Percentiles rank a stretch among this genome's conserved stretches.
Evolutionary conservation across 176 grass and related monocot genomes (phyloP).

Genomic region (Oryza coarctata): DNA sequence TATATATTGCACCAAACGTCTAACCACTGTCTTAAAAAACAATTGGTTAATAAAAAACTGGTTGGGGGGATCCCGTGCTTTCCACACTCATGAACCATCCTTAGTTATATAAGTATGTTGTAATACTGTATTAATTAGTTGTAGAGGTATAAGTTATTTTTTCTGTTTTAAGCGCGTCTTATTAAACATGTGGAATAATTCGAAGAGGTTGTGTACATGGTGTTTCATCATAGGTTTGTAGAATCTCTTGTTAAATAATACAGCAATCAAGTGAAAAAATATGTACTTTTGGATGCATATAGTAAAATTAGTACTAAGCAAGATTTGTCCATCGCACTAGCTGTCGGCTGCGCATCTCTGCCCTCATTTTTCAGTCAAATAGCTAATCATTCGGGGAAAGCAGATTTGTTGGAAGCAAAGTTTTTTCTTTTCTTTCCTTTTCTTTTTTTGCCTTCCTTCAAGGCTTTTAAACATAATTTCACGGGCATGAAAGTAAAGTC

Average conservation of each 20-base stretch:
- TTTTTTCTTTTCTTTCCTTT: background rate
- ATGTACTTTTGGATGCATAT: background rate
- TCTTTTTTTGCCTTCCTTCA: background rate
- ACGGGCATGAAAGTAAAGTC: conserved; percentile 29
- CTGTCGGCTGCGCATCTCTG: conserved; percentile 6
- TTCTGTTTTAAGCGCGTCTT: background rate
- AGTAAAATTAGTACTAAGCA: background rate
- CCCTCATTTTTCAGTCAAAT: conserved; percentile 15
- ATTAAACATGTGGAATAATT: background rate
- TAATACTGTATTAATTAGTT: too few species aligned
- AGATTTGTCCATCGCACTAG: background rate
- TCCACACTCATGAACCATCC: too few species aligned
- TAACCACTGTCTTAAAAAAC: too few species aligned
- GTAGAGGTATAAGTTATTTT: background rate
- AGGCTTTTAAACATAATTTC: conserved; percentile 25
- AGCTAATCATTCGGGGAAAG: background rate
- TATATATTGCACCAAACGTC: too few species aligned
- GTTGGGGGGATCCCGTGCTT: too few species aligned
- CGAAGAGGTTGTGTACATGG: background rate
- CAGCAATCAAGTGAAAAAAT: background rate
- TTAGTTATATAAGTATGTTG: too few species aligned
- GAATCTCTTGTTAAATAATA: background rate
- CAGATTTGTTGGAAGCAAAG: conserved; percentile 5
- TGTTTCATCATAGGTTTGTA: background rate
- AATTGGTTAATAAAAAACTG: too few species aligned